Base-by-base conservation (phyloP, 2,329 filamentous ascomycete species). In the Fusarium cicatricum region DNA sequence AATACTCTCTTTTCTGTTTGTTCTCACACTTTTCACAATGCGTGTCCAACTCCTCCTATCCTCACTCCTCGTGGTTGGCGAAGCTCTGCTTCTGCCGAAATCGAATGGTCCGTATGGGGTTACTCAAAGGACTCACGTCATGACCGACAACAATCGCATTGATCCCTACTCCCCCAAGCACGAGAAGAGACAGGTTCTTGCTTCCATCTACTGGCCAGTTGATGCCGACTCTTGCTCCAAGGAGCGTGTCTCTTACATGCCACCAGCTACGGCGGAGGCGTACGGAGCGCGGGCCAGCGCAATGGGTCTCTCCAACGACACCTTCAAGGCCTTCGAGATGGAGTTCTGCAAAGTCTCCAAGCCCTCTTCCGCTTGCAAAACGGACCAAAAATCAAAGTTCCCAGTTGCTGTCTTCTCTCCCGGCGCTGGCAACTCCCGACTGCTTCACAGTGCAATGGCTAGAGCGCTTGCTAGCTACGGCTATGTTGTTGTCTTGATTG, bases 381-480 rank as follows among this genome's bases (percentile, higher is more conserved):
- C 5, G 2, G 23, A 26, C 3, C 43, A 11, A 1, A 52, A 46
- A 6, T 37, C 1, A 23, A 69, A 41, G 32, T 82, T 28, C 15
- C 55, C 65, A 0, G 38, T 70, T 3, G 54, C 62, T 2, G 47
- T 83, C 9, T 75, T 84, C 37, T 79, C 78, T 0, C 76, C 80
- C 1, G 82, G 79, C 4, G 71, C 76, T 26, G 77, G 76, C 4
- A 74, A 74, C 5, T 76, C 77, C 0, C 71, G 80, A 1, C 64
- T 79, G 1, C 39, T 80, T 1, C 80, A 84, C 60, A 73, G 69
- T 4, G 74, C 73, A 5, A 72, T 78, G 52, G 78, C 79, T 2
- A 74, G 74, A 3, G 75, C 78, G 4, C 70, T 84, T 3, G 78
- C 80, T 1, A 79, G 77, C 14, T 70, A 75, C 6, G 81, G 81